Percentiles rank a stretch among this genome's conserved stretches.
Conservation (phyloP, 768 basidiomycete species). For the Tricholoma bakamatsutake region DNA sequence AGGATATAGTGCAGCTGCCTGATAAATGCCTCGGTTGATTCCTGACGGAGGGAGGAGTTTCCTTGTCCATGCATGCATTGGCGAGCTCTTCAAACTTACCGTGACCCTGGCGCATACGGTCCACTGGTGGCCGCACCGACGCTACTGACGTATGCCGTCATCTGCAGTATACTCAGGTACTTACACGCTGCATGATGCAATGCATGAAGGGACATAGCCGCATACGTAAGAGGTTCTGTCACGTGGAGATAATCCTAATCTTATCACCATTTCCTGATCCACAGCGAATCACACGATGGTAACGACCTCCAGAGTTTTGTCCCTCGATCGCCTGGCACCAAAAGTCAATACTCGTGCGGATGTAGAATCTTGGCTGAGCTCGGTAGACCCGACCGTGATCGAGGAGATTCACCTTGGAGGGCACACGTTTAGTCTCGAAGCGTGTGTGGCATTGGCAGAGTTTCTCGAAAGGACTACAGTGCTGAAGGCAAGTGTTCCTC, state of each 20-base stretch:
- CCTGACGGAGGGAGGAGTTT: too few species aligned
- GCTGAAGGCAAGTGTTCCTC: conserved; percentile 55
- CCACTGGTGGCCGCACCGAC: too few species aligned
- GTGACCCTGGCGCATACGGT: too few species aligned
- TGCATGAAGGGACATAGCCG: too few species aligned
- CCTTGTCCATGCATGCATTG: too few species aligned
- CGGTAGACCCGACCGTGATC: conserved; percentile 56
- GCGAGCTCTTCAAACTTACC: too few species aligned
- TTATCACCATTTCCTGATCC: neutral
- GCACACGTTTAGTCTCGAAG: conserved; percentile 91
- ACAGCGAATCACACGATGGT: conserved; percentile 14
- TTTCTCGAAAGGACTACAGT: conserved; percentile 62
- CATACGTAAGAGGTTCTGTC: too few species aligned
- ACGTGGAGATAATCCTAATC: neutral
- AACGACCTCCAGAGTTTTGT: conserved; percentile 31
- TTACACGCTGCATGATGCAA: too few species aligned
- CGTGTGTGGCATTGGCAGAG: conserved; percentile 77
- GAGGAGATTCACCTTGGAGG: conserved; percentile 93
- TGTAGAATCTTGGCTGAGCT: conserved; percentile 64
- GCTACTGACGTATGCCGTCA: too few species aligned
- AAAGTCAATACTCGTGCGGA: conserved; percentile 77
- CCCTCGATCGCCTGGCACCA: conserved; percentile 57
- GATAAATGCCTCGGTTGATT: too few species aligned
- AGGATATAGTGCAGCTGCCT: too few species aligned
- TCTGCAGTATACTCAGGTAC: too few species aligned